Conservation (phyloP, 2,329 filamentous ascomycete genomes). For the Peltaster fructicola region DNA sequence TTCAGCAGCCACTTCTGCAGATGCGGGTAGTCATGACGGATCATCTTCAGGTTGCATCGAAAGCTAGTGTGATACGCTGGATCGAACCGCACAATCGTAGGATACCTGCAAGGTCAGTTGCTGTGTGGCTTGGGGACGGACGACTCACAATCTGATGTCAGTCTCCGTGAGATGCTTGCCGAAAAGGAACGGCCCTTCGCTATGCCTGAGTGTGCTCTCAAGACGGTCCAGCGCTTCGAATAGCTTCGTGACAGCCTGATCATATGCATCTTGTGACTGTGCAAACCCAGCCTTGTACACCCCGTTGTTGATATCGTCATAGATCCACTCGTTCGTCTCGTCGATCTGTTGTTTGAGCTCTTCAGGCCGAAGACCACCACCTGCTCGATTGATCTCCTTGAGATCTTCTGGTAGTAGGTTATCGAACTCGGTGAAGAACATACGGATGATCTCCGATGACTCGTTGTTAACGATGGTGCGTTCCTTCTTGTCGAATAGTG, state of each 20-base stretch:
- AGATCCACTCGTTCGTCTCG: conserved; percentile 62
- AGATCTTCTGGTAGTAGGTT: conserved; percentile 30
- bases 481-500: conserved; percentile 52
- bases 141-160: conserved; percentile 50
- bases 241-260: conserved; percentile 50
- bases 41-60: conserved; percentile 50
- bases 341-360: conserved; percentile 53
- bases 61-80: conserved; percentile 75
- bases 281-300: conserved; percentile 55
- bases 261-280: conserved; percentile 66
- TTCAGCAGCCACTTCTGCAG: conserved; percentile 29
- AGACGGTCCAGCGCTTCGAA: conserved; percentile 63
- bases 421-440: conserved; percentile 72
- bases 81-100: conserved; percentile 57
- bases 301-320: conserved; percentile 40
- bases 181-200: conserved; percentile 50
- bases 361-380: conserved; percentile 50
- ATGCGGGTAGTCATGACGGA: conserved; percentile 40
- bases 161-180: conserved; percentile 62
- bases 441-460: conserved; percentile 76
- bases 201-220: conserved; percentile 48
- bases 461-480: conserved; percentile 71
- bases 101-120: conserved; percentile 21
- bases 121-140: too few relatives aligned
- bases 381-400: conserved; percentile 33